Base-by-base conservation (phyloP, 2,329 filamentous ascomycete genomes). In the Chrysosphaeria jannelii region DNA sequence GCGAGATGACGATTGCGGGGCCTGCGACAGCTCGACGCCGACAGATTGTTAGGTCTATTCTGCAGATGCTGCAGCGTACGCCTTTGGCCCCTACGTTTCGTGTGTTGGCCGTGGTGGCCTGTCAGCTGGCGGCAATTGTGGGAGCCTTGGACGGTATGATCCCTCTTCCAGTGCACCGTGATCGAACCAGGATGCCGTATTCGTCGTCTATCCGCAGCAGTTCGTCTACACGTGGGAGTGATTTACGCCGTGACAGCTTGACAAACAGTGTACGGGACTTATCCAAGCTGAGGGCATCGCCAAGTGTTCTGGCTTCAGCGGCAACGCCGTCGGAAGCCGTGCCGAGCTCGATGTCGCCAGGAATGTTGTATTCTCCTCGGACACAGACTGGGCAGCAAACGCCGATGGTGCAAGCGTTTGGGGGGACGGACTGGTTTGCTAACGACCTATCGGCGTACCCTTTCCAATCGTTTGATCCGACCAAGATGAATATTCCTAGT, bases 71-170 rank as follows among this genome's bases (percentile, higher is more conserved):
- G 13, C 22, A 30, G 20, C 23, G 18, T 19, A 27, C 17, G 5
- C 25, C 20, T 4, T 18, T 30, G 5, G 24, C 26, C 2, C 20
- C 26, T 4, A 31, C 30, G 5, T 30, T 27, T 13, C 26, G 23
- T 14, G 24, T 31, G 6, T 25, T 31, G 3, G 11, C 28, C n/a
- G 21, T 25, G 2, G 28, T 30, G 2, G 28, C 24, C 4, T 26
- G 26, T 17, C 30, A 31, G 22, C 18, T 31, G 5, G 30, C 28
- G 5, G 20, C 25, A 8, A 28, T 31, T 18, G 30, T 30, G 6
- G 28, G 30, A 9, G 30, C 30, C 3, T 20, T 28, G 3, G 28
- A 30, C 15, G 18, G 15, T 3, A 17, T 23, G 10, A 23, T 25
- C 6, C 16, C 14, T 2, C 19, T 28, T 8, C 24, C 25, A n/a